Evolutionary conservation across 306 rosid species (phyloP), one percentile per base, ranked within the genome.

Genomic region (Calophaca sinica): DNA sequence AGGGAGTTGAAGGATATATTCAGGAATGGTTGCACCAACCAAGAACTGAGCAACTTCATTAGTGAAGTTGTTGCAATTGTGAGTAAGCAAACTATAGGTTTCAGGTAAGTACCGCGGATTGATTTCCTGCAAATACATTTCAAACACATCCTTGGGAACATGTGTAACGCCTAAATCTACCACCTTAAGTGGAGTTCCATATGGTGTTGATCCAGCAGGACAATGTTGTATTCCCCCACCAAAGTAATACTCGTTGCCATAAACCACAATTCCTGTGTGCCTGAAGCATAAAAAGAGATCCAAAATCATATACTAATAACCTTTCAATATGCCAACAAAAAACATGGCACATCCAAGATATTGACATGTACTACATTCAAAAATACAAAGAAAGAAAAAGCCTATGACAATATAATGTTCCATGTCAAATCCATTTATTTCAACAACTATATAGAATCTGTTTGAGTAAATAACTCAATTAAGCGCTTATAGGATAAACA

Each of bases 181-280:
- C 32, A 83, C 91, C 60, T 81, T 81, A 46, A 94, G 70, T 5
- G 99, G 99, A 2, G 89, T 88, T 67, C 98, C 99, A 79, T 96
- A 96, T 0, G 86, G 96, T 36, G 98, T 89, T 28, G 83, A 74
- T 80, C 97, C 98, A 39, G 93, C 90, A 8, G 85, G 75, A 68
- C 70, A 78, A 35, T 86, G 93, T 38, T 96, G 99, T 45, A 96
- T 88, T 66, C 99, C 98, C 26, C 96, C 99, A 42, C 99, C 99
- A 86, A 92, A 96, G 84, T 77, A 96, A 42, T 96, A 96, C 86
- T 92, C 99, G 4, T 84, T 84, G 20, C 93, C 97, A 81, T 90
- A 96, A 66, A 96, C 98, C 38, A 87, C 96, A 3, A 94, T 52
- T 81, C 99, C 99, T 0, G 99, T 94, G 69, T 94, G 99, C 99